Evolutionary conservation across 2,329 filamentous ascomycete genomes (phyloP).

Genomic region (Apiospora arundinis): DNA sequence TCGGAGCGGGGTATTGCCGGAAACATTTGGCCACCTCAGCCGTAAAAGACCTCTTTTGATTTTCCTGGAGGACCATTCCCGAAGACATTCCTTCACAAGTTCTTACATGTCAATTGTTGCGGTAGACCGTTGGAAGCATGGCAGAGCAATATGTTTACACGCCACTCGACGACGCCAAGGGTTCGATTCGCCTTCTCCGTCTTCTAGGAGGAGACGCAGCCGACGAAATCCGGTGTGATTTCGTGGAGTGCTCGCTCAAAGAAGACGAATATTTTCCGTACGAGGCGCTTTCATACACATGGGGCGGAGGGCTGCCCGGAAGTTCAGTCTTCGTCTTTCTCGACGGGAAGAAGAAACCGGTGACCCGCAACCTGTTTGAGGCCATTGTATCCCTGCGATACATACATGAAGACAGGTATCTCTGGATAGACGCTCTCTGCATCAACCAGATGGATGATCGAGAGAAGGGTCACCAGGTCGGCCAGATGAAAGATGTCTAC

Average conservation of each 20-base stretch:
- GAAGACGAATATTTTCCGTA: neutral
- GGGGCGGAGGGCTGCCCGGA: neutral
- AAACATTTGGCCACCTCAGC: neutral
- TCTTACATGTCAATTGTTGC: neutral
- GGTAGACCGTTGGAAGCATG: neutral
- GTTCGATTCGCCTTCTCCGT: neutral
- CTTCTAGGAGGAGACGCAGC: neutral
- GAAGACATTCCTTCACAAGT: neutral
- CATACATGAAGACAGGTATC: neutral
- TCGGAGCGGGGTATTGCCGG: neutral
- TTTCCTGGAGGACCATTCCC: neutral
- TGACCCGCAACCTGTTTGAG: neutral
- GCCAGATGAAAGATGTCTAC: constrained; percentile 28
- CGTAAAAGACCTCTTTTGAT: neutral
- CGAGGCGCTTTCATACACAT: constrained; percentile 9
- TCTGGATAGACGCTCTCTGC: constrained; percentile 22
- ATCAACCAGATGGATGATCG: constrained; percentile 24
- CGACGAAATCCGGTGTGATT: neutral
- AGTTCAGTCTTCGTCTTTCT: neutral
- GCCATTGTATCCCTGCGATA: neutral
- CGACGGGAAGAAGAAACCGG: neutral
- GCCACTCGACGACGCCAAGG: neutral
- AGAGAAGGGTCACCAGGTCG: constrained; percentile 29
- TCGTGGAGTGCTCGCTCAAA: neutral
- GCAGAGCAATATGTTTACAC: neutral